phyloP scores from a whole-genome alignment of 1,284 basidiomycete species.

The Ganoderma sinense region DNA sequence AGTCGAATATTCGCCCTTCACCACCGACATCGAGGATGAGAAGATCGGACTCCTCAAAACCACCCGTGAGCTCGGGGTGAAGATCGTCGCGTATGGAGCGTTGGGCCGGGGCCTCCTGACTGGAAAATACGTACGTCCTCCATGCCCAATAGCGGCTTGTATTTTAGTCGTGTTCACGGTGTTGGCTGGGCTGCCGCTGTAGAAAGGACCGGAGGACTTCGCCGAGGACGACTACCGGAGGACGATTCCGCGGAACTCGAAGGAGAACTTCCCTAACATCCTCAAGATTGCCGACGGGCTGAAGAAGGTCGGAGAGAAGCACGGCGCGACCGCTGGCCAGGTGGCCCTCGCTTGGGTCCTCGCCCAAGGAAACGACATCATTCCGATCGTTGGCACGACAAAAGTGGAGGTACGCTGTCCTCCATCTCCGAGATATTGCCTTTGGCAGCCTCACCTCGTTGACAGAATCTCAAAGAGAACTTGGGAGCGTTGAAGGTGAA shows the following conservation, averaged over 20 bases:
- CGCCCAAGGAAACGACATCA: conserved; percentile 44
- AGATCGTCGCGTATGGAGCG: conserved; percentile 58
- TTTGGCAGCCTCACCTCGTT: neutral
- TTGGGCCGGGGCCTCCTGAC: neutral
- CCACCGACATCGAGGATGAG: conserved; percentile 57
- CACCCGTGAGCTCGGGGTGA: neutral
- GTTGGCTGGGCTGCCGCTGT: neutral
- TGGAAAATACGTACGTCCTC: neutral
- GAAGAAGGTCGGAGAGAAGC: conserved; percentile 40
- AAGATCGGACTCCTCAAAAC: conserved; percentile 53
- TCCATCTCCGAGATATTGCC: too few species aligned
- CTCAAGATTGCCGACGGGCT: conserved; percentile 49
- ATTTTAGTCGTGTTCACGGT: neutral
- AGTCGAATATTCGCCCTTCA: conserved; percentile 71
- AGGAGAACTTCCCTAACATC: conserved; percentile 55
- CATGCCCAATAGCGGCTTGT: neutral
- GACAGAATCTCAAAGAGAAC: conserved; percentile 45
- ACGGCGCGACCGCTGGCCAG: conserved; percentile 48
- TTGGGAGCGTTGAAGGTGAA: conserved; percentile 37
- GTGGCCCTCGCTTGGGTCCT: conserved; percentile 53
- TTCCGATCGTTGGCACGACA: conserved; percentile 47
- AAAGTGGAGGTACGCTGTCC: conserved; percentile 27
- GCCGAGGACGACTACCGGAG: conserved; percentile 55
- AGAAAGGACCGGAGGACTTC: conserved; percentile 51
- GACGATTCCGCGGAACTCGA: conserved; percentile 44